Conservation (phyloP, 306 rosid genomes). For the Cucurbita ficifolia region DNA sequence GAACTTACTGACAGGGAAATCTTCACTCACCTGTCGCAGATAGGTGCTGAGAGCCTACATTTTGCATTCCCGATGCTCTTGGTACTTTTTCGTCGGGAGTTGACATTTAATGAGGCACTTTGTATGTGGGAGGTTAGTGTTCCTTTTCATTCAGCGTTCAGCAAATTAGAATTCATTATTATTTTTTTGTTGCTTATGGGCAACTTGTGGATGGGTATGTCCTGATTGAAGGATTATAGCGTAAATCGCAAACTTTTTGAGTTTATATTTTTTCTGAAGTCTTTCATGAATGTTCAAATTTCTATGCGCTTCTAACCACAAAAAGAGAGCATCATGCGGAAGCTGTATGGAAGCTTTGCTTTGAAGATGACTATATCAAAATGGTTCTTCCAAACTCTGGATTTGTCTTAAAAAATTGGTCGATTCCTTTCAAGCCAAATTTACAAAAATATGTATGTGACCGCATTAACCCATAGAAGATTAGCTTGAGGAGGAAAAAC, state of each 20-base stretch:
- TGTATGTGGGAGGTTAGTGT: conserved; percentile 94
- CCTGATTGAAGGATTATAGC: not conserved
- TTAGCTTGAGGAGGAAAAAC: too few relatives aligned
- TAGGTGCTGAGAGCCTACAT: conserved; percentile 96
- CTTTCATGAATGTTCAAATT: too few relatives aligned
- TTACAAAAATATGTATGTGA: too few relatives aligned
- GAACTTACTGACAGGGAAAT: conserved; percentile 71
- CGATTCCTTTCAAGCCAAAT: too few relatives aligned
- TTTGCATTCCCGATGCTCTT: conserved; percentile 91
- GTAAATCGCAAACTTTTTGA: not conserved
- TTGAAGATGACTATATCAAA: too few relatives aligned
- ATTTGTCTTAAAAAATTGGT: too few relatives aligned
- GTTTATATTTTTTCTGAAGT: too few relatives aligned
- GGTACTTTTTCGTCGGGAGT: conserved; percentile 88
- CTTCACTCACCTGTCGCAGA: conserved; percentile 59
- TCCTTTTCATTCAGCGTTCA: not conserved
- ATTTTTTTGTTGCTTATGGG: not conserved
- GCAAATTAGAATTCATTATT: not conserved
- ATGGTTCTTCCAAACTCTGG: too few relatives aligned
- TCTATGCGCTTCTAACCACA: too few relatives aligned
- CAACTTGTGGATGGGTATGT: not conserved
- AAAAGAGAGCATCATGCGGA: too few relatives aligned
- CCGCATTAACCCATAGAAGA: too few relatives aligned
- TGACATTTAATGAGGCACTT: conserved; percentile 79
- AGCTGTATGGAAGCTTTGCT: too few relatives aligned